Evolutionary conservation across 2,329 filamentous ascomycete species (phyloP).

Genomic region (Ophiostoma fasciatum): DNA sequence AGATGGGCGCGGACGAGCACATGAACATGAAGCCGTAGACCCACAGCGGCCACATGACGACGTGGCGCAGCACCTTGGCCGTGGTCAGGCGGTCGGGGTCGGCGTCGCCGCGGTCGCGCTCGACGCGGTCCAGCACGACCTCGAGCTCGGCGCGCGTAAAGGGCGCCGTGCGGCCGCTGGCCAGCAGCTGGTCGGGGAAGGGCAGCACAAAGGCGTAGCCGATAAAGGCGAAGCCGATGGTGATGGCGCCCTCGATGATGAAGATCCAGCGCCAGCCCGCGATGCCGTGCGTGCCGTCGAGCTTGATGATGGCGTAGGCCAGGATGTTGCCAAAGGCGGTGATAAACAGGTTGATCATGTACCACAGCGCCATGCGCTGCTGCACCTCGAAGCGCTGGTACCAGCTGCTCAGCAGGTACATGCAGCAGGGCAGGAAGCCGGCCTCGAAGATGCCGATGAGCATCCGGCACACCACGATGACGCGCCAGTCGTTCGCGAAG

Average conservation of each 20-base stretch:
- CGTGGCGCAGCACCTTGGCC: slow-evolving; percentile 29
- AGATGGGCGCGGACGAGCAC: slow-evolving; percentile 54
- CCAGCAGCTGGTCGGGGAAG: slow-evolving; percentile 5
- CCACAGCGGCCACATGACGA: slow-evolving; percentile 43
- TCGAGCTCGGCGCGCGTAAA: slow-evolving; percentile 31
- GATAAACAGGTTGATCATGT: slow-evolving; percentile 17
- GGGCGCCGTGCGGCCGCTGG: slow-evolving; percentile 23
- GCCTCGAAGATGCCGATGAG: slow-evolving; percentile 37
- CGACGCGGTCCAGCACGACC: slow-evolving; percentile 38
- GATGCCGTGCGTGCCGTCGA: slow-evolving; percentile 28
- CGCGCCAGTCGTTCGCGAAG: slow-evolving; percentile 8
- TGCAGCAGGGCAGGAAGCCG: slow-evolving; percentile 40
- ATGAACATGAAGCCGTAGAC: slow-evolving; percentile 44
- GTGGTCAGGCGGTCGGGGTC: slow-evolving; percentile 37
- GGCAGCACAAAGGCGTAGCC: slow-evolving; percentile 4
- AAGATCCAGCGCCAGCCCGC: slow-evolving; percentile 35
- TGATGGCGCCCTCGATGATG: slow-evolving; percentile 14
- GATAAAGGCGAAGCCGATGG: slow-evolving; percentile 2
- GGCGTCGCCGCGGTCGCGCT: slow-evolving; percentile 41
- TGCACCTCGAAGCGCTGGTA: slow-evolving; percentile 51
- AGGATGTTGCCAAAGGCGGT: slow-evolving; percentile 17
- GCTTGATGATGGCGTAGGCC: slow-evolving; percentile 18
- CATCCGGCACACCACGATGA: slow-evolving; percentile 20
- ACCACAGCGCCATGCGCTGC: slow-evolving; percentile 29
- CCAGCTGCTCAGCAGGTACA: slow-evolving; percentile 49